Conservation (phyloP, 192 early-diverging fungal genomes). For the Linderina pennispora region DNA sequence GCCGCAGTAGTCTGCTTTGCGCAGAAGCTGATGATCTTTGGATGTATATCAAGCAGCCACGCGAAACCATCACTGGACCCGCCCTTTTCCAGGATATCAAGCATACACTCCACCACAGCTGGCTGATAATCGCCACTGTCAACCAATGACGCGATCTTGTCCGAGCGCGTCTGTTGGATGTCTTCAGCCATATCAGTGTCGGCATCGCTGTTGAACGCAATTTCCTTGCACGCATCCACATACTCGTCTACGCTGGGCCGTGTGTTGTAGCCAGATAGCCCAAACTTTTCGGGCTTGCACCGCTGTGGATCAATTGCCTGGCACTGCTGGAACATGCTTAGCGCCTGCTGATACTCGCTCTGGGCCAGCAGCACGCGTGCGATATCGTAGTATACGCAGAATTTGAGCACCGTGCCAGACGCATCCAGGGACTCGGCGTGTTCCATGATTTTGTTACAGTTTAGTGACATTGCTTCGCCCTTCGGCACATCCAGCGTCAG, state of each 20-base stretch:
- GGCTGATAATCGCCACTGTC: conserved; percentile 1
- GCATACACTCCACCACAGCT: conserved; percentile 8
- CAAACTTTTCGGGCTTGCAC: conserved; percentile 12
- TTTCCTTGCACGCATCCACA: conserved; percentile 10
- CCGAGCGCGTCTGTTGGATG: no score
- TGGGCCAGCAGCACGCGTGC: conserved; percentile 22
- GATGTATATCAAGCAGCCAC: conserved; percentile 18
- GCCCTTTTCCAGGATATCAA: neutral
- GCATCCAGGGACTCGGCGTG: conserved; percentile 2
- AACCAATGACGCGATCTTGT: neutral
- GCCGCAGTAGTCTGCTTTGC: neutral
- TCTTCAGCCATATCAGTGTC: neutral
- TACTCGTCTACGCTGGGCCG: conserved; percentile 31
- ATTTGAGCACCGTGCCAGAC: neutral
- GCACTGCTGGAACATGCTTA: conserved; percentile 15
- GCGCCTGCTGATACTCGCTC: conserved; percentile 4
- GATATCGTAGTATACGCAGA: conserved; percentile 19
- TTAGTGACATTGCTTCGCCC: conserved; percentile 8
- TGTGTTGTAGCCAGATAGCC: neutral
- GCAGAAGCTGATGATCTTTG: conserved; percentile 10
- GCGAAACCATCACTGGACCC: neutral
- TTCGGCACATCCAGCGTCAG: conserved; percentile 8
- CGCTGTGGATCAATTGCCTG: conserved; percentile 8
- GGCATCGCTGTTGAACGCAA: neutral
- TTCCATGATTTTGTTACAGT: conserved; percentile 1